Percentiles rank a stretch among this genome's conserved stretches.
Conservation (phyloP, 1,139 yeast genomes). For the Yamadazyma sp. region DNA sequence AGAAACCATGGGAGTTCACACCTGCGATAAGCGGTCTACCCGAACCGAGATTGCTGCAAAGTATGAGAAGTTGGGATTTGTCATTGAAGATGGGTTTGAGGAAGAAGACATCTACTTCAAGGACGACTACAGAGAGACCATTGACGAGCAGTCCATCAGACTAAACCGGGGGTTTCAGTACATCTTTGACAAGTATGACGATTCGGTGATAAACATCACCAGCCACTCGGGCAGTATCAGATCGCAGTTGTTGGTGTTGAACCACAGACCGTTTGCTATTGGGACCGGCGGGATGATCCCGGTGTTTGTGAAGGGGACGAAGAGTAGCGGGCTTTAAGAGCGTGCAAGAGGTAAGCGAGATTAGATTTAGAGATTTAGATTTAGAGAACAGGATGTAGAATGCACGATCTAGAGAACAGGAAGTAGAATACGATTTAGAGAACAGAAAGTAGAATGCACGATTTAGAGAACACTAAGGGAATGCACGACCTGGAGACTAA, state of each 20-base stretch:
- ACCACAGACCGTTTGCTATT: conserved; percentile 41
- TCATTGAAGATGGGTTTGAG: conserved; percentile 38
- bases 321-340: neutral
- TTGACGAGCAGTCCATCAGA: conserved; percentile 42
- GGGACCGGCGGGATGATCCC: conserved; percentile 50
- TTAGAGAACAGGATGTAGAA: too few relatives aligned
- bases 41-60: conserved; percentile 30
- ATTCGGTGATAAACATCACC: conserved; percentile 47
- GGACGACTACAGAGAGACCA: conserved; percentile 40
- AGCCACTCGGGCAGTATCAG: conserved; percentile 45
- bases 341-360: neutral
- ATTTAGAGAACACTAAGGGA: too few relatives aligned
- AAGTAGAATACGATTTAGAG: too few relatives aligned
- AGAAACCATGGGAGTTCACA: conserved; percentile 46
- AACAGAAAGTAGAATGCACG: too few relatives aligned
- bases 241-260: conserved; percentile 40
- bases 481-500: too few relatives aligned
- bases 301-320: conserved; percentile 35
- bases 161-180: conserved; percentile 36
- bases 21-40: conserved; percentile 45
- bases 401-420: too few relatives aligned
- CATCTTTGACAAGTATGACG: conserved; percentile 29
- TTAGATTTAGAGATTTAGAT: neutral
- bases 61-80: conserved; percentile 31
- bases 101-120: conserved; percentile 42